Percentiles rank a stretch among this genome's conserved stretches.
phyloP scores from a whole-genome alignment of 805 yeast genomes.

The Cyberlindnera galapagoensis region DNA sequence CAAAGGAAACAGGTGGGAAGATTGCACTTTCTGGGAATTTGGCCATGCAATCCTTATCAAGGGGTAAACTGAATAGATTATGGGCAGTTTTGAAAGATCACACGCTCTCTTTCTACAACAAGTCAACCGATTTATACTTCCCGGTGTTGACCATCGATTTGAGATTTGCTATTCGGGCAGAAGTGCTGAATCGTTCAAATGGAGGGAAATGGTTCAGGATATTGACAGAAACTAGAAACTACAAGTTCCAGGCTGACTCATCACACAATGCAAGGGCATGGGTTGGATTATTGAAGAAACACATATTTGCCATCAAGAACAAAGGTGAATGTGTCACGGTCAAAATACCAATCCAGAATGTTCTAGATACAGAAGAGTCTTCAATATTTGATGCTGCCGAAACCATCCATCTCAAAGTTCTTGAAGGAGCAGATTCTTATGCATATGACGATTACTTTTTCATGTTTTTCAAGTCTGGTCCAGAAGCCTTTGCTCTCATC shows the following conservation, averaged over 20 bases:
- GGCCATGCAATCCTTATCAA: slow-evolving; percentile 30
- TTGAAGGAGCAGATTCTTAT: slow-evolving; percentile 45
- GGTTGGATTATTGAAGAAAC: slow-evolving; percentile 69
- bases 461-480: slow-evolving; percentile 54
- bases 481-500: slow-evolving; percentile 34
- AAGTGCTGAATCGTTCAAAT: slow-evolving; percentile 30
- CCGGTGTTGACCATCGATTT: slow-evolving; percentile 74
- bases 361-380: slow-evolving; percentile 54
- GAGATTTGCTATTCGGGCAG: slow-evolving; percentile 54
- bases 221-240: slow-evolving; percentile 48
- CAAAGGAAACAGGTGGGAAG: slow-evolving; percentile 40
- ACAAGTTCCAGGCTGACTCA: slow-evolving; percentile 69
- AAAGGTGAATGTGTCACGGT: slow-evolving; percentile 66
- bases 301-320: slow-evolving; percentile 69
- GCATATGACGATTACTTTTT: slow-evolving; percentile 66
- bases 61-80: slow-evolving; percentile 37
- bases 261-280: slow-evolving; percentile 70
- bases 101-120: slow-evolving; percentile 59
- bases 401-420: slow-evolving; percentile 53
- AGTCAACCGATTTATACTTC: slow-evolving; percentile 77
- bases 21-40: slow-evolving; percentile 45
- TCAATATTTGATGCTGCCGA: slow-evolving; percentile 50
- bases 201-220: slow-evolving; percentile 46
- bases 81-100: slow-evolving; percentile 79
- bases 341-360: slow-evolving; percentile 66